Percentiles rank a stretch among this genome's conserved stretches.
These are phyloP conservation scores for Plasmodium billcollinsi DNA, from an alignment of 169 alveolate species.

Conservation along the genomic window DNA sequence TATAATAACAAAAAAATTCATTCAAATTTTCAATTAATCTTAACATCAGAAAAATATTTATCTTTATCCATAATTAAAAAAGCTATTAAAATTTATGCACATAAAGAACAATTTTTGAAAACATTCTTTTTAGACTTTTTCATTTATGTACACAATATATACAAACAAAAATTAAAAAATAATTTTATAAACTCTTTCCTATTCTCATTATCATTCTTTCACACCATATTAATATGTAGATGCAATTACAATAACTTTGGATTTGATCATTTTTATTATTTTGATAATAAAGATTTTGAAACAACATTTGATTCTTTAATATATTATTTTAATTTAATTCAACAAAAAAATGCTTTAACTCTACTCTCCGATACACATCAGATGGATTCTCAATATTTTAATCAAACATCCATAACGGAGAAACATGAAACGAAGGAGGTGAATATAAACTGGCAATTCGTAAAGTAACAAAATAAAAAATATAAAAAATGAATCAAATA, in stretches of 20 bases:
- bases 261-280: slow-evolving; percentile 45
- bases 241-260: slow-evolving; percentile 50
- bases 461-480: slow-evolving; percentile 18
- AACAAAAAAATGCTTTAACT: slow-evolving; percentile 7
- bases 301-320: slow-evolving; percentile 51
- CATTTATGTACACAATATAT: slow-evolving; percentile 26
- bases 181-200: slow-evolving; percentile 58
- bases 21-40: slow-evolving; percentile 53
- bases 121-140: slow-evolving; percentile 30
- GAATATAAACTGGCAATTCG: slow-evolving; percentile 56
- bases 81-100: slow-evolving; percentile 54
- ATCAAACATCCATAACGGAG: not conserved
- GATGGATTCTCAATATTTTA: not conserved
- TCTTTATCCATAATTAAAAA: slow-evolving; percentile 31
- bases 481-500: no score
- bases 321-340: slow-evolving; percentile 31
- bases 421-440: not conserved
- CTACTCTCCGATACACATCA: not conserved
- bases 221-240: slow-evolving; percentile 43
- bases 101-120: slow-evolving; percentile 45
- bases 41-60: slow-evolving; percentile 41
- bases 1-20: slow-evolving; percentile 62
- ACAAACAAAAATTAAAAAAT: slow-evolving; percentile 47
- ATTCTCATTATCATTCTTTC: slow-evolving; percentile 58
- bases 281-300: slow-evolving; percentile 61